Percentiles rank a stretch among this genome's conserved stretches.
These are phyloP conservation scores for Cucurbita moschata DNA, from an alignment of 306 rosid species.

Conservation along the genomic window DNA sequence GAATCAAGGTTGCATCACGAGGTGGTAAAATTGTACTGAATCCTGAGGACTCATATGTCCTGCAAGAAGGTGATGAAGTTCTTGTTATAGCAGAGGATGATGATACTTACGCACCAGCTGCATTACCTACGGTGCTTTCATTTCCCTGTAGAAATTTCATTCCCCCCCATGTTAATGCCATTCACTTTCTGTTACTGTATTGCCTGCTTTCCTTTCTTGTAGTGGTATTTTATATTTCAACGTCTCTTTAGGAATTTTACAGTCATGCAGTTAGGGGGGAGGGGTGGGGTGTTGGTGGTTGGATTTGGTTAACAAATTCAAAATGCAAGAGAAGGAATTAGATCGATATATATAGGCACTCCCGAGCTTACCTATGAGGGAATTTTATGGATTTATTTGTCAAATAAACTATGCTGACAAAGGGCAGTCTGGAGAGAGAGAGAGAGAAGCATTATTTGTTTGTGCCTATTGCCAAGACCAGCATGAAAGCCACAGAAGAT, in stretches of 20 bases:
- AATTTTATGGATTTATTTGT: not conserved
- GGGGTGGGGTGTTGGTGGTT: not conserved
- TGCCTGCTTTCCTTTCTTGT: not conserved
- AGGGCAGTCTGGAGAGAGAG: not conserved
- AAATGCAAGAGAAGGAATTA: not conserved
- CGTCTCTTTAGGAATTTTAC: not conserved
- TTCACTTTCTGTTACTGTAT: constrained; percentile 6
- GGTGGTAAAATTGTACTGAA: constrained; percentile 75
- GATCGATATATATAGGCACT: not conserved
- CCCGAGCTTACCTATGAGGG: not conserved
- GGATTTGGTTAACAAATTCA: not conserved
- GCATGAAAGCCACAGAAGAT: constrained; percentile 31
- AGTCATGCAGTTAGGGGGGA: not conserved
- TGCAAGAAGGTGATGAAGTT: constrained; percentile 81
- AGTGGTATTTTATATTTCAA: not conserved
- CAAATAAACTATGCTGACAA: not conserved
- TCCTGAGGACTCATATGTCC: constrained; percentile 69
- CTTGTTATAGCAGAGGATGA: constrained; percentile 89
- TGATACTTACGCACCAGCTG: constrained; percentile 66
- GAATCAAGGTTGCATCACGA: constrained; percentile 61
- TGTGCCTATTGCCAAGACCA: constrained; percentile 19
- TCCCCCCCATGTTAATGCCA: not conserved
- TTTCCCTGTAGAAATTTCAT: constrained; percentile 11
- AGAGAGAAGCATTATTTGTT: constrained; percentile 25
- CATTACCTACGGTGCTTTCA: constrained; percentile 68